Conservation (phyloP, 1,284 basidiomycete species). For the Ganoderma multipileum region DNA sequence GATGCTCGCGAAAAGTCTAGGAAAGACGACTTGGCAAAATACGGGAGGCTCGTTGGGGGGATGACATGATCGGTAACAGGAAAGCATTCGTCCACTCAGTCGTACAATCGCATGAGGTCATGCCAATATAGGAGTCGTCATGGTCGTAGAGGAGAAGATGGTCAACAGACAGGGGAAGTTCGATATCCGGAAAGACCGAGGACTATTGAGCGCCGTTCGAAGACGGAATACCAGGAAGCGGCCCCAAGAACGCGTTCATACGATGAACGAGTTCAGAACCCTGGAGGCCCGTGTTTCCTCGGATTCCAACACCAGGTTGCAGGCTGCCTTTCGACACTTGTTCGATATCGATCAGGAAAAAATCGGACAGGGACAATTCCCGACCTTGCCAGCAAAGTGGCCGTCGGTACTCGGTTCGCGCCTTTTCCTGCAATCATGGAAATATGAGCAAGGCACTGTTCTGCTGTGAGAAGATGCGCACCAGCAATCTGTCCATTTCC, state of each 20-base stretch:
- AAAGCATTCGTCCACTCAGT: no score
- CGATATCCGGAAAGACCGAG: background rate
- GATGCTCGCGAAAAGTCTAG: background rate
- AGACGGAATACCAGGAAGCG: background rate
- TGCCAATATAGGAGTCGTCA: background rate
- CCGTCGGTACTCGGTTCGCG: background rate
- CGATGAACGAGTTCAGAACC: background rate
- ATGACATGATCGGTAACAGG: background rate
- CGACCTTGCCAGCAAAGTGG: background rate
- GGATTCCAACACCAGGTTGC: background rate
- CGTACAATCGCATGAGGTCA: background rate
- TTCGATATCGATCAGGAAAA: background rate
- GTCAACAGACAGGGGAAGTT: background rate
- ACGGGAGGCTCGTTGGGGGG: no score
- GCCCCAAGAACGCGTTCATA: background rate
- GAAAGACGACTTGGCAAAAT: background rate
- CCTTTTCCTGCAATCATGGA: background rate
- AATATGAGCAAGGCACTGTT: background rate
- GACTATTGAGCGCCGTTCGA: background rate
- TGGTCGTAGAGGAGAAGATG: background rate
- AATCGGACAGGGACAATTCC: background rate
- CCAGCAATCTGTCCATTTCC: background rate
- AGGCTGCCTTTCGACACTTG: background rate
- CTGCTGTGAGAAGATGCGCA: background rate
- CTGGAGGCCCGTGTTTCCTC: background rate